Evolutionary conservation across 2,329 filamentous ascomycete species (phyloP).

Genomic region (Paraphaeosphaeria minitans): DNA sequence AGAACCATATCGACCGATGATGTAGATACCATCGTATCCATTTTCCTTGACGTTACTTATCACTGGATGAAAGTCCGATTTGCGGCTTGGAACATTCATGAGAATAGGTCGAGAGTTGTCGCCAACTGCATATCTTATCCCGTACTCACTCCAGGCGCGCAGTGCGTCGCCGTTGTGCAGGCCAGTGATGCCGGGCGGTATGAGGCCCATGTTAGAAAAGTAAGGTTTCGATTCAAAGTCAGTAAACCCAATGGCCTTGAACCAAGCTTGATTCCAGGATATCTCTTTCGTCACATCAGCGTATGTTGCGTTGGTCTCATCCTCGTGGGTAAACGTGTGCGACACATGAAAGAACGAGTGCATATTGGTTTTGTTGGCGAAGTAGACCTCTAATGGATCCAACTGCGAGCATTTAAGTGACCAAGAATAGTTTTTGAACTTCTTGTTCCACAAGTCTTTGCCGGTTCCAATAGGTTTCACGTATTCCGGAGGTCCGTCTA

Average conservation of each 20-base stretch:
- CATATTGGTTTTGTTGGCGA: conserved; percentile 53
- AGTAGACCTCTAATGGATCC: conserved; percentile 58
- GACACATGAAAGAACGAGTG: conserved; percentile 61
- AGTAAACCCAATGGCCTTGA: conserved; percentile 56
- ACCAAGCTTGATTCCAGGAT: conserved; percentile 63
- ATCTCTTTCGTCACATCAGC: conserved; percentile 61
- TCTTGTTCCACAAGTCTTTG: conserved; percentile 40
- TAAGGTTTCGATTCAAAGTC: conserved; percentile 45
- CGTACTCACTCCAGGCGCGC: conserved; percentile 61
- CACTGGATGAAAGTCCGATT: conserved; percentile 56
- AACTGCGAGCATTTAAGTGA: conserved; percentile 51
- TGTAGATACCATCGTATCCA: conserved; percentile 59
- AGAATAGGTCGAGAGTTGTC: conserved; percentile 63
- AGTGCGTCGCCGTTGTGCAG: conserved; percentile 66
- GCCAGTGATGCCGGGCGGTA: conserved; percentile 66
- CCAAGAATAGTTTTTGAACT: conserved; percentile 53
- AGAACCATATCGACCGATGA: conserved; percentile 63
- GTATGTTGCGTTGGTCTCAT: conserved; percentile 64
- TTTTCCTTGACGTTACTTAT: conserved; percentile 56
- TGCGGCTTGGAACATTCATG: conserved; percentile 47
- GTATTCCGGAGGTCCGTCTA: conserved; percentile 51
- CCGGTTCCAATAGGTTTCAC: conserved; percentile 47
- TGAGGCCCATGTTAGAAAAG: conserved; percentile 60
- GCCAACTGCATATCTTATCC: conserved; percentile 61
- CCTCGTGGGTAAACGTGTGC: conserved; percentile 50